phyloP scores from a whole-genome alignment of 306 rosid genomes.

The Castanospermum australe region DNA sequence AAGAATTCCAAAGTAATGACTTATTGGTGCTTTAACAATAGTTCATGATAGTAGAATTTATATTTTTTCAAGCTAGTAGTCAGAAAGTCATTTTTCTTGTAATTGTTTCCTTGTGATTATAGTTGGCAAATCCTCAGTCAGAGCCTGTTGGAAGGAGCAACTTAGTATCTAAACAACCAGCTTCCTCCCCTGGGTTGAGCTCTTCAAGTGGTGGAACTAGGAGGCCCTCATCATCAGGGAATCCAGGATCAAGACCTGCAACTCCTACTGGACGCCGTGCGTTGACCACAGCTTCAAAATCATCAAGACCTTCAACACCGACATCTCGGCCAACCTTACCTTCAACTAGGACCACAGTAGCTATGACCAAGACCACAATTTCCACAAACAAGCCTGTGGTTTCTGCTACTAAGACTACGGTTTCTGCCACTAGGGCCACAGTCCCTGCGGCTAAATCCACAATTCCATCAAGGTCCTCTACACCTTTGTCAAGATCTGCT shows the following conservation, averaged over 20 bases:
- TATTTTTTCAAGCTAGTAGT: slow-evolving; percentile 17
- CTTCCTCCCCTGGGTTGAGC: slow-evolving; percentile 72
- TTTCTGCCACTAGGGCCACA: slow-evolving; percentile 36
- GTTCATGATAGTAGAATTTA: neutral
- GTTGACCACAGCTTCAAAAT: slow-evolving; percentile 55
- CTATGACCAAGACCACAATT: slow-evolving; percentile 51
- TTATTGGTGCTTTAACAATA: neutral
- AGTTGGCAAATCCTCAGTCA: slow-evolving; percentile 75
- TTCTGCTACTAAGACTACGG: slow-evolving; percentile 39
- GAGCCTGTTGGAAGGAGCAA: slow-evolving; percentile 65
- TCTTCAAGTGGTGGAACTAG: slow-evolving; percentile 68
- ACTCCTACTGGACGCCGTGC: slow-evolving; percentile 85
- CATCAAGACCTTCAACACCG: slow-evolving; percentile 90
- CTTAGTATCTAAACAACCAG: slow-evolving; percentile 59
- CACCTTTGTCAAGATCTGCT: slow-evolving; percentile 69
- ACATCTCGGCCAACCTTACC: slow-evolving; percentile 68
- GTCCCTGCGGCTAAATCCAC: slow-evolving; percentile 54
- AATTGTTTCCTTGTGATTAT: slow-evolving; percentile 40
- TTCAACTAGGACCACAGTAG: slow-evolving; percentile 46
- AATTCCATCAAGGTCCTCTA: slow-evolving; percentile 72
- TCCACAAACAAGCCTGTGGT: slow-evolving; percentile 47
- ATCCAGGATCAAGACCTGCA: slow-evolving; percentile 83
- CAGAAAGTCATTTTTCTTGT: slow-evolving; percentile 23
- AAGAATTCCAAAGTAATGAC: neutral
- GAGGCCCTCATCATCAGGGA: slow-evolving; percentile 80